Percentiles rank a stretch among this genome's conserved stretches.
Evolutionary conservation across 2,329 filamentous ascomycete species (phyloP).

Genomic region (Magnaporthiopsis incrustans): DNA sequence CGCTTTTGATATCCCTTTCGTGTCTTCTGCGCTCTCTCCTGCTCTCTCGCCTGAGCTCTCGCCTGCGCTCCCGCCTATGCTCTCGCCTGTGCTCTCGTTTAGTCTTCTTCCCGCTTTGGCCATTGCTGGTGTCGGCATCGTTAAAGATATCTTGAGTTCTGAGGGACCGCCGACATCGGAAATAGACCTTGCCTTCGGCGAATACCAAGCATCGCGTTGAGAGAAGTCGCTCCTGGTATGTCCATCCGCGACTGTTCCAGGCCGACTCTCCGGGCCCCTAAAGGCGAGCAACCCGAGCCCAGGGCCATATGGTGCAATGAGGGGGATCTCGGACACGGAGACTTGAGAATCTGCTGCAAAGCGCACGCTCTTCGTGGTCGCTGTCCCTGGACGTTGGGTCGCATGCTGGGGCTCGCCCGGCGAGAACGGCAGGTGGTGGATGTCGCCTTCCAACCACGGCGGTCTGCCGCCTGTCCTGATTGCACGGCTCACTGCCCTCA

Average conservation of each 20-base stretch:
- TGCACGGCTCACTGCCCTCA: background rate
- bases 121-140: conserved; percentile 14
- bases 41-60: too few relatives aligned
- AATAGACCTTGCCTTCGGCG: conserved; percentile 21
- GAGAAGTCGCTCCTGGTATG: conserved; percentile 29
- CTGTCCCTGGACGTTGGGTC: too few relatives aligned
- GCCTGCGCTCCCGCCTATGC: too few relatives aligned
- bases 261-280: conserved; percentile 17
- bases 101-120: too few relatives aligned
- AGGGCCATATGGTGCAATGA: background rate
- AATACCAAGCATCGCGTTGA: conserved; percentile 28
- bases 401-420: too few relatives aligned
- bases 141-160: conserved; percentile 22
- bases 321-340: conserved; percentile 8
- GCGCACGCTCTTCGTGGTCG: too few relatives aligned
- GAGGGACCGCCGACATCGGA: conserved; percentile 20
- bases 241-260: conserved; percentile 30
- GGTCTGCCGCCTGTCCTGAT: background rate
- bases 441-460: too few relatives aligned
- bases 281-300: conserved; percentile 16
- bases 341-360: too few relatives aligned
- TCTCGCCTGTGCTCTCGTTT: too few relatives aligned
- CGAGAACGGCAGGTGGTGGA: too few relatives aligned
- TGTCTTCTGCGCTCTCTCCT: too few relatives aligned
- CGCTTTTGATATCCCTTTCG: too few relatives aligned